Evolutionary conservation across 2,329 filamentous ascomycete species (phyloP), one percentile per base, ranked within the genome.

Genomic region (Paraphaeosphaeria minitans): DNA sequence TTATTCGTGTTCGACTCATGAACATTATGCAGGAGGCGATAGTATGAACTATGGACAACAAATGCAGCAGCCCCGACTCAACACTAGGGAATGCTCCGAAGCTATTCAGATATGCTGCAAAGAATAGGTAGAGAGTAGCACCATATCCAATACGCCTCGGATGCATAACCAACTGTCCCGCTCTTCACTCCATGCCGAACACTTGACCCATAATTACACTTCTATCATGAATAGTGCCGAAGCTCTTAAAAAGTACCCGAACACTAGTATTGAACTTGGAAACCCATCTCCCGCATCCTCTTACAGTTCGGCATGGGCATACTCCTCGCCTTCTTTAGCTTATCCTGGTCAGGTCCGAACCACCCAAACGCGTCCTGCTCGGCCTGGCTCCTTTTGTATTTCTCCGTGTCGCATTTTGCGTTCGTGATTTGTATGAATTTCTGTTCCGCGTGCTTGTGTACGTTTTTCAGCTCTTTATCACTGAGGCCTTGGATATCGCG

Each of bases 331-430:
- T 86, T 77, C 61, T 88, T 85, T 86, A 96, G 86, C 81, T 92
- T 93, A 62, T 89, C 88, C 53, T 87, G 83, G 70, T 97, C 92
- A 56, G 88, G 86, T 75, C 87, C 93, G 72, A 97, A 92, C 90
- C 93, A 97, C 3, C 93, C 93, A 67, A 90, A 87, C 0, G 93
- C 93, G 49, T 91, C 89, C 63, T 96, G 87, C 62, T 88, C 82
- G 77, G 93, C 81, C 63, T 87, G 83, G 71, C 87, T 84, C 76
- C 89, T 85, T 53, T 84, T 80, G 49, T 84, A 79, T 62, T 86
- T 80, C 79, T 99, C 93, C 56, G 82, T 81, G 62, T 94, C 89
- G 78, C 95, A 99, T 71, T 89, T 84, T 57, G 83, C 81, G 50
- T 85, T 85, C 53, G 97, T 77, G 37, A 83, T 82, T 52, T 86